Percentiles rank a stretch among this genome's conserved stretches.
Conservation (phyloP, 139 green algal species). For the Volvox africanus region DNA sequence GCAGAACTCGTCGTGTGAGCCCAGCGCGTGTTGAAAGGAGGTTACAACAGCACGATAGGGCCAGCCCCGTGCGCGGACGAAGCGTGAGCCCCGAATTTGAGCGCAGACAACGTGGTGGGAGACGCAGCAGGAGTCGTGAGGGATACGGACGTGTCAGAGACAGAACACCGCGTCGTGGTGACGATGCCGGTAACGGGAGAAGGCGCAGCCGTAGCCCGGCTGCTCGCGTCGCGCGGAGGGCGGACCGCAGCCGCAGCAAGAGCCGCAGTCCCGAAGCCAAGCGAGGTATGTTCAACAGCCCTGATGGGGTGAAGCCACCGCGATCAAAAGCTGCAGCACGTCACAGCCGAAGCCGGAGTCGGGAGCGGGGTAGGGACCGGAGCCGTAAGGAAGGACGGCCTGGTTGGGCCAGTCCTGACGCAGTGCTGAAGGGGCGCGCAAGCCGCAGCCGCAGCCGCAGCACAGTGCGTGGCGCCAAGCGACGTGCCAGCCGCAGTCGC, state of each 20-base stretch:
- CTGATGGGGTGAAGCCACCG: neutral
- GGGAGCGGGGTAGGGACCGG: neutral
- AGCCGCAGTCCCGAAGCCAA: conserved; percentile 19
- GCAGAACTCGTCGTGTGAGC: neutral
- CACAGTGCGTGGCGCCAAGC: neutral
- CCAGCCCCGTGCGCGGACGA: neutral
- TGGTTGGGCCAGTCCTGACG: neutral
- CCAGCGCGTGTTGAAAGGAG: neutral
- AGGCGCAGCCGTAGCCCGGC: conserved; percentile 29
- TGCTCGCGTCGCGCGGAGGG: neutral
- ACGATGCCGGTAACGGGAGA: neutral
- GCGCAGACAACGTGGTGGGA: neutral
- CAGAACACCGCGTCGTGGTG: neutral
- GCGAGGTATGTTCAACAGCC: neutral
- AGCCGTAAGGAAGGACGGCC: conserved; percentile 2
- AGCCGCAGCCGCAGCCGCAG: conserved; percentile 35
- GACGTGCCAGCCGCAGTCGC: conserved; percentile 1
- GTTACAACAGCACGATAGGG: neutral
- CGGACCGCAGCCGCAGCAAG: neutral
- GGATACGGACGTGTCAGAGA: neutral
- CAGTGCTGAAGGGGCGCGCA: neutral
- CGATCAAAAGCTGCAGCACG: neutral
- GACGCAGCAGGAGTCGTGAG: neutral
- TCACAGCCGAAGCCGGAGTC: neutral
- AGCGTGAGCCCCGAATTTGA: neutral